Percentiles rank a stretch among this genome's conserved stretches.
These are phyloP conservation scores for Bauhinia variegata DNA, from an alignment of 306 rosid genomes.

Conservation along the genomic window DNA sequence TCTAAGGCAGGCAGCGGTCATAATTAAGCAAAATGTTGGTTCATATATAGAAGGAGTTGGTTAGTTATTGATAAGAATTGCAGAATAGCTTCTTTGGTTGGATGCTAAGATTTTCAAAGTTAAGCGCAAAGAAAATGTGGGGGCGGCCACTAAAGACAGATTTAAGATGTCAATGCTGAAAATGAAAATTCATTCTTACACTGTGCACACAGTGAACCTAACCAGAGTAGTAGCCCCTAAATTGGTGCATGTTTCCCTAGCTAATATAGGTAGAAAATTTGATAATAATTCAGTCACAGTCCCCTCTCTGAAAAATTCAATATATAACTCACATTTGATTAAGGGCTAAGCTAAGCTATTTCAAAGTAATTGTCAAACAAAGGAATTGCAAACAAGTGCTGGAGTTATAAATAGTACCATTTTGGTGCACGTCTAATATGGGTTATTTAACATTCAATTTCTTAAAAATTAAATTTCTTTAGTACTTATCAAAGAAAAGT, in stretches of 20 bases:
- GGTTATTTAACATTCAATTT: no score
- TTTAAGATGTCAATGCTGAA: not conserved
- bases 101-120: slow-evolving; percentile 16
- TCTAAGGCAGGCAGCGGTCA: not conserved
- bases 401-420: no score
- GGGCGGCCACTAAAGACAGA: slow-evolving; percentile 33
- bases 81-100: not conserved
- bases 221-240: not conserved
- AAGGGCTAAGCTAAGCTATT: not conserved
- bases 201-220: slow-evolving; percentile 35
- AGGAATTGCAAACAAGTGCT: no score
- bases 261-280: not conserved
- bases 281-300: not conserved
- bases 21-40: not conserved
- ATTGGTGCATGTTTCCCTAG: not conserved
- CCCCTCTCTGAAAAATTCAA: not conserved
- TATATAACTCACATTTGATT: not conserved
- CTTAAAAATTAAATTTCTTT: no score
- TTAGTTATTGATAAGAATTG: not conserved
- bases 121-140: slow-evolving; percentile 26
- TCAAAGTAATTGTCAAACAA: no score
- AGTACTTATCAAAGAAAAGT: no score
- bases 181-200: slow-evolving; percentile 1
- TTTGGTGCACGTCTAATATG: no score
- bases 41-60: slow-evolving; percentile 5